These are phyloP conservation scores for Flammula alnicola DNA, from an alignment of 1,284 basidiomycete species.

Conservation along the genomic window DNA sequence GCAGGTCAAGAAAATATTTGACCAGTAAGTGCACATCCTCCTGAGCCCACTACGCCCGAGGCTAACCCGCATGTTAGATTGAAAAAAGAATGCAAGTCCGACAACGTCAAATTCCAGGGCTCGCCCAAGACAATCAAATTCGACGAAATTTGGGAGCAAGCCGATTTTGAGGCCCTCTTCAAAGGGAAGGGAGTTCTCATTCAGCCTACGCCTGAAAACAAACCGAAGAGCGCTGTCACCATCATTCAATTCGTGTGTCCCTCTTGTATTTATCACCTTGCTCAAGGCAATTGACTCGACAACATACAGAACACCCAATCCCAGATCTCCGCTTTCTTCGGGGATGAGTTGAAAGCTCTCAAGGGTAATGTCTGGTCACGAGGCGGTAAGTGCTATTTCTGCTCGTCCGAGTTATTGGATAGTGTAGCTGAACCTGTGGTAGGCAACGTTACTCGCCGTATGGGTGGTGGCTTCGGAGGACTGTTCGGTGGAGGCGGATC, in stretches of 20 bases:
- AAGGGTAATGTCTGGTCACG: conserved; percentile 41
- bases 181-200: conserved; percentile 38
- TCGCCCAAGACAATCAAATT: conserved; percentile 40
- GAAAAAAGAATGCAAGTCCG: conserved; percentile 48
- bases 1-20: conserved; percentile 45
- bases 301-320: conserved; percentile 17
- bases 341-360: conserved; percentile 39
- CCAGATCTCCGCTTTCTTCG: conserved; percentile 37
- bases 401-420: neutral
- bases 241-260: conserved; percentile 42
- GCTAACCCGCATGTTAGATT: conserved; percentile 27
- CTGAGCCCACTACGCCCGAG: neutral
- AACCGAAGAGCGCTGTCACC: conserved; percentile 42
- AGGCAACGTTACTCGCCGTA: neutral
- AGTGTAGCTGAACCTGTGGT: neutral
- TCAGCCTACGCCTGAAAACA: conserved; percentile 39
- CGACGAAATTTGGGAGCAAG: conserved; percentile 40
- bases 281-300: neutral
- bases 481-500: conserved; percentile 18
- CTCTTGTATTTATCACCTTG: neutral
- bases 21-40: conserved; percentile 33
- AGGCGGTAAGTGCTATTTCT: conserved; percentile 11
- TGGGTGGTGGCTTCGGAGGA: neutral
- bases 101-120: conserved; percentile 46
- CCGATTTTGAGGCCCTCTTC: conserved; percentile 43